phyloP scores from a whole-genome alignment of 495 filamentous ascomycete genomes.

The Aspergillus baeticus region DNA sequence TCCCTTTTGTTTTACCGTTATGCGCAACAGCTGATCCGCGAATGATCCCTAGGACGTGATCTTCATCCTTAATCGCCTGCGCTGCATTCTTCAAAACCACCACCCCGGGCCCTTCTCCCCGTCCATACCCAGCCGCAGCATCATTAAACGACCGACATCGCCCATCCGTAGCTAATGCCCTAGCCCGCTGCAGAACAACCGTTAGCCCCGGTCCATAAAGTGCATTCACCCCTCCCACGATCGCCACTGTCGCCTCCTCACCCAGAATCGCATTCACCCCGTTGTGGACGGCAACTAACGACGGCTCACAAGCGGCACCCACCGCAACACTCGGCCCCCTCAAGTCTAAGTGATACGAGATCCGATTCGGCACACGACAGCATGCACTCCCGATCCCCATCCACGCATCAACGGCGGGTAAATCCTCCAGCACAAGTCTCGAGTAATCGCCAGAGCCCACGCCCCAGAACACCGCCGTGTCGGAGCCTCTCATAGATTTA shows the following conservation, averaged over 20 bases:
- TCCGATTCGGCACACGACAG: slow-evolving; percentile 29
- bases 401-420: slow-evolving; percentile 33
- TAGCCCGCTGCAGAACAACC: slow-evolving; percentile 25
- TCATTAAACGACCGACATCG: slow-evolving; percentile 35
- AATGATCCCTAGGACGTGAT: slow-evolving; percentile 36
- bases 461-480: slow-evolving; percentile 31
- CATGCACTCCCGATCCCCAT: slow-evolving; percentile 31
- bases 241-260: slow-evolving; percentile 20
- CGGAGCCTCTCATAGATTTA: slow-evolving; percentile 21
- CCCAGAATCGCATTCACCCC: slow-evolving; percentile 7
- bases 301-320: slow-evolving; percentile 35
- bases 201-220: slow-evolving; percentile 23
- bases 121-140: slow-evolving; percentile 28
- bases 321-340: slow-evolving; percentile 28
- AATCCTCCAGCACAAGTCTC: slow-evolving; percentile 33
- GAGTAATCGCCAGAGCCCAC: slow-evolving; percentile 37
- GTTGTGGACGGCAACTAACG: slow-evolving; percentile 21
- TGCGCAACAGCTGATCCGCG: slow-evolving; percentile 27
- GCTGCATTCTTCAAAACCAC: slow-evolving; percentile 32
- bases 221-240: slow-evolving; percentile 27
- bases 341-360: slow-evolving; percentile 33
- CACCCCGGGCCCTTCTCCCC: slow-evolving; percentile 34
- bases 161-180: slow-evolving; percentile 29
- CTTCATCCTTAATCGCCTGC: slow-evolving; percentile 29
- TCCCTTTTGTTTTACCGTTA: slow-evolving; percentile 35